Base-by-base conservation (phyloP, 1,139 yeast genomes). In the Kluyveromyces sp. region DNA sequence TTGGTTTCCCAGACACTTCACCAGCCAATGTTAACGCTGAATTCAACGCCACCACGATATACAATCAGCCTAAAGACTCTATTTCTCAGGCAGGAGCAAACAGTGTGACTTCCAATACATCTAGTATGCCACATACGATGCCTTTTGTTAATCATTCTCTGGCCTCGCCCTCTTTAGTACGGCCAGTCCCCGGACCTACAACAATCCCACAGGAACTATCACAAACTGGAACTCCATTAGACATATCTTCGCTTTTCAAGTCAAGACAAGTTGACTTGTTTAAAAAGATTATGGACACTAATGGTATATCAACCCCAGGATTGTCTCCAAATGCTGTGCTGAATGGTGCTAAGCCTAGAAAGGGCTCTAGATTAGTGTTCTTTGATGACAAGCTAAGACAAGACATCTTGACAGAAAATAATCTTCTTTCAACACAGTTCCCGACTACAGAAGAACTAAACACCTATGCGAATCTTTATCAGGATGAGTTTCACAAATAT, bases 401-500 rank as follows among this genome's bases (percentile, higher is more conserved):
- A n/a, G 67, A 70, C 42, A 80, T 83, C 38, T 66, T 83, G 55
- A 58, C 60, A 22, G 66, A 69, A 39, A 77, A 81, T 54, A 72
- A 75, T 47, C 63, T 83, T 44, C 63, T 65, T 11, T 64, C 68
- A 17, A 64, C 70, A n/a, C 80, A 81, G 50, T 78, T 87, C 52
- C 96, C 96, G 0, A 74, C 80, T 2, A 67, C 83, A 36, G 78
- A 76, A 13, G 95, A 86, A 53, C 68, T 88, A 50, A 86, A 86
- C 58, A 75, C 77, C 36, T 87, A 85, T 61, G 75, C 83, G 58
- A 73, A 75, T 29, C 68, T 87, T 15, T 87, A 80, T 63, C 84
- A 79, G 50, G 71, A 73, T 46, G 88, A 85, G 56, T 86, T 85
- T 65, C 81, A 83, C 64, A 78, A 77, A 49, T 88, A 83, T 60